Evolutionary conservation across 1,284 basidiomycete genomes (phyloP), one percentile per base, ranked within the genome.

Genomic region (Malassezia sp.): DNA sequence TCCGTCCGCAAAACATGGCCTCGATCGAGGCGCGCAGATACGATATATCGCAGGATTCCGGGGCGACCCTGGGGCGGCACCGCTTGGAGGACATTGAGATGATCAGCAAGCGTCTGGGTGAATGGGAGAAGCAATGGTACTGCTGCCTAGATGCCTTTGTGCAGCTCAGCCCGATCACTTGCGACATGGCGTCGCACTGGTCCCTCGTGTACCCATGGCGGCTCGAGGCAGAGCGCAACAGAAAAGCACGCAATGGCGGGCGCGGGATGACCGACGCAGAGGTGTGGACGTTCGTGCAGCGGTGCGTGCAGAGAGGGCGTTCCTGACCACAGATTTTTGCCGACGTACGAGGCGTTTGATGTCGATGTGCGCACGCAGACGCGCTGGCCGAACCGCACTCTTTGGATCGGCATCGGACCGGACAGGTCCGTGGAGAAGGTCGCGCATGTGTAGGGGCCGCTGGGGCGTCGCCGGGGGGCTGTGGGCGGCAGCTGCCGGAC

Each of bases 221-320:
- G 17, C 70, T 84, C 20, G 76, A 91, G 67, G 87, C 90, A 69
- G 88, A 93, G 61, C 84, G 83, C 49, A 62, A 77, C 40, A 89
- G 91, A 86, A 90, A 87, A 68, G 74, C 77, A 0, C 67, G 67
- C 30, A 89, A 87, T 53, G 85, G 85, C 34, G 86, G 85, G 4
- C 74, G 74, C 35, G 87, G 87, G 3, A 90, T 93, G 88, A 76
- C 79, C 0, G 85, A 90, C 59, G 79, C 77, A 56, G 77, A 76
- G 62, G 85, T 91, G 22, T 79, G 78, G 65, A 71, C 69, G 77
- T 89, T 72, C 42, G 59, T 60, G n/a, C 48, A 39, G 18, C 37
- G 56, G 52, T 53, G 23, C 14, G 37, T 39, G 40, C 18, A 2
- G 20, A n/a, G n/a, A n/a, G n/a, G n/a, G n/a, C 24, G 4, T 27